Evolutionary conservation across 225 moss, liverwort and hornwort genomes (phyloP), one percentile per base, ranked within the genome.

Genomic region (Straminergon stramineum): DNA sequence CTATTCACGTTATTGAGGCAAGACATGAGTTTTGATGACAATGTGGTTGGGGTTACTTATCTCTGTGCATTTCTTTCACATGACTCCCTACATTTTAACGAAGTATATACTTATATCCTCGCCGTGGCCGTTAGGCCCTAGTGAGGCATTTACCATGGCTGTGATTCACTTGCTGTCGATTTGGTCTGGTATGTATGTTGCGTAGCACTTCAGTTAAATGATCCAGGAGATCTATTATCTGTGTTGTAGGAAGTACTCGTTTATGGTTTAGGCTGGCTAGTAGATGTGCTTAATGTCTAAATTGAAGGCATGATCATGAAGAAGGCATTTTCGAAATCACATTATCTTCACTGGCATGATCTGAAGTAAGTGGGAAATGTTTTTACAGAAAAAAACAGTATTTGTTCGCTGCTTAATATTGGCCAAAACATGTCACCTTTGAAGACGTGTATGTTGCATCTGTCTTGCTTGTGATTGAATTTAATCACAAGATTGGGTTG

Each of bases 1-100:
- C 97, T 73, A 96, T 98, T 74, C 96, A 98, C 85, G 96, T 97
- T 61, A 95, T 98, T 84, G 96, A 97, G 96, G 97, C 91, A 85
- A 88, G 79, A 34, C 52, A 23, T 84, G 45, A 68, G 60, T 56
- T 67, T 69, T 82, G 53, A 86, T 91, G 91, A 62, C 35, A 41
- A 63, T 77, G 11, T 69, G 63, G 66, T 60, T 37, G 64, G 22
- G 65, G 34, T 70, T 62, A 62, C 76, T 70, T 70, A 63, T 78
- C 67, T 31, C 18, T 55, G 15, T 75, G 37, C 12, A 57, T 88
- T 67, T 63, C 32, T 27, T 11, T 62, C 31, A 57, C 62, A 53
- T 23, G 7, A 35, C 11, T 31, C n/a, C 17, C 53, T 76, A 69
- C 55, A 70, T 82, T 39, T 85, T 62, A 62, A 82, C 60, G 61